Percentiles rank a stretch among this genome's conserved stretches.
These are phyloP conservation scores for Fragilaria crotonensis DNA, from an alignment of 108 stramenopile species.

Conservation along the genomic window DNA sequence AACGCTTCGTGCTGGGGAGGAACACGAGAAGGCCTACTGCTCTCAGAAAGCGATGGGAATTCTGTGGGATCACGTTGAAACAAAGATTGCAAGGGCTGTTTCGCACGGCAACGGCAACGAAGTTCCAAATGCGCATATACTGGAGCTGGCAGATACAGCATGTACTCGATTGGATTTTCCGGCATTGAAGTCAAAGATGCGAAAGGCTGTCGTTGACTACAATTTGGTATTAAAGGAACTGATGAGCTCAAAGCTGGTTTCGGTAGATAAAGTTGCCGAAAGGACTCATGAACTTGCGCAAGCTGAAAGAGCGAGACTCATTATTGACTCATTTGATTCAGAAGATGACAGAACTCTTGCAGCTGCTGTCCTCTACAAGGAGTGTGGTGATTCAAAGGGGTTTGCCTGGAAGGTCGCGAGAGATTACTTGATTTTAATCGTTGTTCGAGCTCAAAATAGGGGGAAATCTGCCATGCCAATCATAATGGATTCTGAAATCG, in stretches of 20 bases:
- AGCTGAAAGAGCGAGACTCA: neutral
- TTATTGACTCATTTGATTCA: neutral
- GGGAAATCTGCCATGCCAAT: neutral
- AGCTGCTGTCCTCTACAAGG: slow-evolving; percentile 1
- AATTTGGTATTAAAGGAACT: neutral
- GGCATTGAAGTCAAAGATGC: neutral
- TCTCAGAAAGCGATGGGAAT: neutral
- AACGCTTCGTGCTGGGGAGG: neutral
- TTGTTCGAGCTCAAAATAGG: neutral
- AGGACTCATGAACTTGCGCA: neutral
- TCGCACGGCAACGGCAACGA: neutral
- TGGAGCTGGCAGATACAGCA: neutral
- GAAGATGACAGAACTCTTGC: neutral
- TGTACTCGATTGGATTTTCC: neutral
- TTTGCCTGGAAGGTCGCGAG: slow-evolving; percentile 2
- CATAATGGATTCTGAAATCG: neutral
- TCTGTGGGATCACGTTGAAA: neutral
- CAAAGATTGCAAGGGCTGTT: neutral
- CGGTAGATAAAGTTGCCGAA: neutral
- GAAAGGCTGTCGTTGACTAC: neutral
- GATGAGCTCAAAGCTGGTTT: neutral
- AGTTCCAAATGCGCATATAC: neutral
- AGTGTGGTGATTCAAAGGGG: neutral
- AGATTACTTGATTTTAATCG: neutral
- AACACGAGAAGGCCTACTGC: neutral